Evolutionary conservation across 768 basidiomycete species (phyloP), one percentile per base, ranked within the genome.

Genomic region (Russula vinacea): DNA sequence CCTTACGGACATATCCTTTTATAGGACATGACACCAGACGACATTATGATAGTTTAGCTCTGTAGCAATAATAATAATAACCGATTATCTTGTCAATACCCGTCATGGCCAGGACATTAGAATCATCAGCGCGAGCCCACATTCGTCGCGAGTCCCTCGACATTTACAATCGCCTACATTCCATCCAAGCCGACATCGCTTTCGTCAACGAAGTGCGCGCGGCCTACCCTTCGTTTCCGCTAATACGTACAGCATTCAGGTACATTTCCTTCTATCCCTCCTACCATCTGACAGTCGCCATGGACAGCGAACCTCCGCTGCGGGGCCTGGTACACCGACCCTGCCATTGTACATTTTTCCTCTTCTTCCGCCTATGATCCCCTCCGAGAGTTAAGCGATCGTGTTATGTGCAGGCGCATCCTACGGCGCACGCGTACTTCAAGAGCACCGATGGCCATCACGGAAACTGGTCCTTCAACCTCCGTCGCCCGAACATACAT

Each of bases 401-500:
- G 13, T 49, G 9, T n/a, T 26, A 39, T 33, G 13, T 44, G 32
- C 55, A 76, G 75, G 71, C 69, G 16, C 69, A 69, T 33, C 62
- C 62, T 6, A 68, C 51, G 13, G 58, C 76, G 5, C 78, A 81
- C 33, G 92, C 86, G 17, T 98, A 93, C 78, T 98, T 91, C 81
- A 96, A 96, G 71, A 93, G 92, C 0, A 94, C 91, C 0, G 92
- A 95, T 69, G 94, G 93, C 0, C 93, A 95, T 70, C 86, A 82
- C 64, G 81, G 83, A 51, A 88, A 90, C 71, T 96, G 93, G 92
- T 79, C 81, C 70, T 94, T 95, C 76, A 92, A 87, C 70, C 76
- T 95, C 9, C 80, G 91, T 32, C 79, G 96, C 22, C 84, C 94
- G 0, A 98, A 98, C 71, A 77, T 97, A 22, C 89, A 90, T 60